Evolutionary conservation across 352 stramenopile species (phyloP), one percentile per base, ranked within the genome.

Genomic region (Globisporangium takayamanum): DNA sequence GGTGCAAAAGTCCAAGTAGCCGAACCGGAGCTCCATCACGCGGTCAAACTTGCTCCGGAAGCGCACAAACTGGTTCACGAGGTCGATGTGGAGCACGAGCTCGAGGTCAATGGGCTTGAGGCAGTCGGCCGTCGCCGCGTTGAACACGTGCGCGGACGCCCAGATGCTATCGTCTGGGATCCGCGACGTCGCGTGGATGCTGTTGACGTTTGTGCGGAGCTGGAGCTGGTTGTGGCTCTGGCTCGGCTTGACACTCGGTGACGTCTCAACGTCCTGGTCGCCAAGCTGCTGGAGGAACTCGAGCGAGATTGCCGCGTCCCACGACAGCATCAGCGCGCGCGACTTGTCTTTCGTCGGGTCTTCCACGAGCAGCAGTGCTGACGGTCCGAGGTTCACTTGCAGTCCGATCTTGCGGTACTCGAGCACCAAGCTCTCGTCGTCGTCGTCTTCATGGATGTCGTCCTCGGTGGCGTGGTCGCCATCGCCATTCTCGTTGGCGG

Each of bases 1-100:
- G 5, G 83, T 88, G 53, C 73, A 88, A 22, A 89, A 88, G 47
- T 94, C 85, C 61, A 94, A 59, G 54, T 94, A 94, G 1, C 85
- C 85, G 44, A 92, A 94, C 10, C 85, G 78, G 30, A 94, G 62
- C 37, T 92, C 80, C 62, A 94, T 78, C 26, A 92, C 76, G 5
- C 78, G 76, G 57, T 94, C 77, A 59, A 92, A 89, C 6, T 74
- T 87, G 18, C 78, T 76, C 44, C 80, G 79, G 25, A 89, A 79
- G 0, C 76, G 73, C 3, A 91, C 59, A 50, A 91, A 91, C 25
- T 69, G 67, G 3, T 68, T 84, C 15, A 55, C 67, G 28, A 91
- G 70, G 57, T 91, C 79, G 58, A 90, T 70, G 44, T 90, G 80
- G n/a, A 91, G 58, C 14, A 82, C 70, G 15, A 69, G 79, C 46